phyloP scores from a whole-genome alignment of 106 monocot species.

The Allium cepa region DNA sequence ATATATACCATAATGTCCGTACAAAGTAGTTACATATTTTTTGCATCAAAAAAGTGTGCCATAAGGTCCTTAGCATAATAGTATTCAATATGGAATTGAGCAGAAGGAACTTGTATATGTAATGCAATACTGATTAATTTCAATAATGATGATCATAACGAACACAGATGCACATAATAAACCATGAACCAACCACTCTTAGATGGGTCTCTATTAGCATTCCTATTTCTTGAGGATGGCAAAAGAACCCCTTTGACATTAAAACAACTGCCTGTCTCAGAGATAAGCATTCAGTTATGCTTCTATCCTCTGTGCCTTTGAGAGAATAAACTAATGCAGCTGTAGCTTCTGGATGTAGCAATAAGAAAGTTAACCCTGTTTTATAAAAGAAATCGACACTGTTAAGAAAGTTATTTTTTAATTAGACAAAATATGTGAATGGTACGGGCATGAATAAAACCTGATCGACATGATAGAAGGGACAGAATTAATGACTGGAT shows the following conservation, averaged over 20 bases:
- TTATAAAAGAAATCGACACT: slow-evolving; percentile 3
- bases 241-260: slow-evolving; percentile 84
- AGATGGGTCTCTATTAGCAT: slow-evolving; percentile 79
- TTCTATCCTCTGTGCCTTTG: slow-evolving; percentile 53
- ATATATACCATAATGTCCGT: no score
- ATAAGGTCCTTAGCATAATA: no score
- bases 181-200: slow-evolving; percentile 60
- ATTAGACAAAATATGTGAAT: not conserved
- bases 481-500: slow-evolving; percentile 67
- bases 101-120: no score
- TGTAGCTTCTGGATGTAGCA: slow-evolving; percentile 68
- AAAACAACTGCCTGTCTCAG: slow-evolving; percentile 72
- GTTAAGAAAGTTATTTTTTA: not conserved
- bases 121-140: no score
- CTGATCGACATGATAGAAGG: slow-evolving; percentile 88
- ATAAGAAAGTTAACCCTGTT: slow-evolving; percentile 77
- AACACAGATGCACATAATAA: not conserved
- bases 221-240: slow-evolving; percentile 76
- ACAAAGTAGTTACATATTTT: no score
- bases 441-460: slow-evolving; percentile 16
- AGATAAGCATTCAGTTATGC: slow-evolving; percentile 46
- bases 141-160: no score
- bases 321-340: slow-evolving; percentile 62
- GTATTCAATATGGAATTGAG: no score
- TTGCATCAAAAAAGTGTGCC: no score